Percentiles rank a stretch among this genome's conserved stretches.
Conservation (phyloP, 139 green algal species). For the Prasinococcaceae sp. region DNA sequence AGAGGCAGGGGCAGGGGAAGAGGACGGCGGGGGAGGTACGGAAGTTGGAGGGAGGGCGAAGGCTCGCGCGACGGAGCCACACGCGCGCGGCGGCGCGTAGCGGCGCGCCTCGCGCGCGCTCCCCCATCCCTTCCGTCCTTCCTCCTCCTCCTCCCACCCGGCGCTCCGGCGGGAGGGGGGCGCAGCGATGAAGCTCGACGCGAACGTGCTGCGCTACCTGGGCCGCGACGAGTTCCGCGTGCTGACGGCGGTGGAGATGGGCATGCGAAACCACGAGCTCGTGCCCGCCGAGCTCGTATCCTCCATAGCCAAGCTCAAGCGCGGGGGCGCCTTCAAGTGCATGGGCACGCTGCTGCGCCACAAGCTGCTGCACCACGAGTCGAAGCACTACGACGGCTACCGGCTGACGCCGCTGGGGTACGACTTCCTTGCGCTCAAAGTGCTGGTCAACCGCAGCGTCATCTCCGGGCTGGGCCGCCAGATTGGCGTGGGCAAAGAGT, state of each 20-base stretch:
- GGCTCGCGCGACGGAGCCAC: no score
- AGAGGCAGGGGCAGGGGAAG: no score
- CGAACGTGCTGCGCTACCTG: constrained; percentile 87
- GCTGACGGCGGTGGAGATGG: constrained; percentile 91
- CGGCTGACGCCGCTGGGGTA: constrained; percentile 88
- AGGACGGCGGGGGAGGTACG: no score
- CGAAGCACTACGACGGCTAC: constrained; percentile 78
- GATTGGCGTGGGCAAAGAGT: constrained; percentile 97
- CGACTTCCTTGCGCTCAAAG: constrained; percentile 88
- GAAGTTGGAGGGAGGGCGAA: no score
- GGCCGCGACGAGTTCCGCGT: constrained; percentile 84
- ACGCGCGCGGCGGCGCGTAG: no score
- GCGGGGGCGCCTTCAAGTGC: constrained; percentile 65
- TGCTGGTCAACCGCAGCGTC: constrained; percentile 57
- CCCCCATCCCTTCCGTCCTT: no score
- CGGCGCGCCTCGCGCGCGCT: no score
- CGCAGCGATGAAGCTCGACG: constrained; percentile 88
- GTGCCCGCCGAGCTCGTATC: constrained; percentile 73
- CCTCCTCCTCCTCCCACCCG: no score
- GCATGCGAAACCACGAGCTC: constrained; percentile 95
- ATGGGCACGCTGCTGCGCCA: constrained; percentile 69
- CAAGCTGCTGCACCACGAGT: constrained; percentile 96
- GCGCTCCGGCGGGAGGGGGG: no score
- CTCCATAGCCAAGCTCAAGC: constrained; percentile 80
- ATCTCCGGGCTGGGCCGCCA: constrained; percentile 72